phyloP scores from a whole-genome alignment of 2,329 filamentous ascomycete genomes.

The Daldinia sp. region DNA sequence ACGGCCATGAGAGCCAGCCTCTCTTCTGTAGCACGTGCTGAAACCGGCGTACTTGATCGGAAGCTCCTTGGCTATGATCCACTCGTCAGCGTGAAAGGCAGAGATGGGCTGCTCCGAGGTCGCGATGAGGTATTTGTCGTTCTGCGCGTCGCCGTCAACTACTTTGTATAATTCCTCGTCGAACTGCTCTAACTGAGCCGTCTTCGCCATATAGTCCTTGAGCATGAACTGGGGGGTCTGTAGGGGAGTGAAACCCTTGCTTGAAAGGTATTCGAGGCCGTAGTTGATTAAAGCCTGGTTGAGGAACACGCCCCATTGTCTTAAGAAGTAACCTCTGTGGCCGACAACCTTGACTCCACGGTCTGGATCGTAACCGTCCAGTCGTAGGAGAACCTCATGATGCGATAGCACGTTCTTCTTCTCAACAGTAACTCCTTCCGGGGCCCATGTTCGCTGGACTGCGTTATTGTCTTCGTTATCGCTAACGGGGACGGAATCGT shows the following conservation, averaged over 20 bases:
- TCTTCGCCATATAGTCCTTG: slow-evolving; percentile 96
- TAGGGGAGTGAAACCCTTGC: slow-evolving; percentile 83
- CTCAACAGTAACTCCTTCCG: slow-evolving; percentile 78
- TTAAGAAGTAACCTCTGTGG: slow-evolving; percentile 93
- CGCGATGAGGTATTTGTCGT: slow-evolving; percentile 84
- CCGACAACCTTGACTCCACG: slow-evolving; percentile 94
- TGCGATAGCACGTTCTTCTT: slow-evolving; percentile 87
- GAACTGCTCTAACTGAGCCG: slow-evolving; percentile 95
- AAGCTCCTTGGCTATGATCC: slow-evolving; percentile 85
- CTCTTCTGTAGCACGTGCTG: slow-evolving; percentile 94
- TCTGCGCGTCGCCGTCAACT: slow-evolving; percentile 84
- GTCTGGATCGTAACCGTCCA: slow-evolving; percentile 94
- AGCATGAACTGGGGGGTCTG: slow-evolving; percentile 96
- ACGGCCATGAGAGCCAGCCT: slow-evolving; percentile 90
- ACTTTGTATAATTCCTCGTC: slow-evolving; percentile 99
- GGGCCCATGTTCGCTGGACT: slow-evolving; percentile 81
- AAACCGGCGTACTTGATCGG: slow-evolving; percentile 95
- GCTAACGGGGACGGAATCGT: slow-evolving; percentile 69
- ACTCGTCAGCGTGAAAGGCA: slow-evolving; percentile 92
- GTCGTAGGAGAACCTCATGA: slow-evolving; percentile 88
- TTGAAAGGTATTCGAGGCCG: slow-evolving; percentile 86
- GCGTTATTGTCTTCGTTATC: slow-evolving; percentile 78
- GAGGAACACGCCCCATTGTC: slow-evolving; percentile 88
- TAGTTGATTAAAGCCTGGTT: slow-evolving; percentile 97
- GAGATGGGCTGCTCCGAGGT: slow-evolving; percentile 97